Conservation (phyloP, 129 eudicot species). For the Pseudognaphalium luteoalbum region DNA sequence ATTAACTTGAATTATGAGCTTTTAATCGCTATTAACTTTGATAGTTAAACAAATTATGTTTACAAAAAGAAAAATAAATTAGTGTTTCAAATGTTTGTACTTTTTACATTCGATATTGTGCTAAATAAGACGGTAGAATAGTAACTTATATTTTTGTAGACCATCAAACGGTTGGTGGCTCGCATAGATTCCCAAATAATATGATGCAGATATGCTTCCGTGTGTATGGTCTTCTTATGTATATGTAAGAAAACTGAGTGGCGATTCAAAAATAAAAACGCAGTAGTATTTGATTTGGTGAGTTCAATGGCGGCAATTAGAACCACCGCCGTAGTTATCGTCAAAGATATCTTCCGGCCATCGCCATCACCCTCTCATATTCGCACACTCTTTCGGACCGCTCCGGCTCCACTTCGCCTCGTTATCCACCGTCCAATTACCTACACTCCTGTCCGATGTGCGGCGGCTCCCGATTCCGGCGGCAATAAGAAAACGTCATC, state of each 20-base stretch:
- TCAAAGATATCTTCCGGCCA: slow-evolving; percentile 41
- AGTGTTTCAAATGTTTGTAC: no score
- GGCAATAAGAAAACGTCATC: slow-evolving; percentile 63
- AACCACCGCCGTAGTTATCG: slow-evolving; percentile 35
- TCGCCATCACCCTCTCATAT: slow-evolving; percentile 22
- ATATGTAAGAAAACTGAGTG: no score
- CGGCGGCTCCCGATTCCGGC: slow-evolving; percentile 51
- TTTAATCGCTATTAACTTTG: no score
- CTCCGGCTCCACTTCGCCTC: slow-evolving; percentile 5
- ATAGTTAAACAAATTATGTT: no score
- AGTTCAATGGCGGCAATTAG: slow-evolving; percentile 57
- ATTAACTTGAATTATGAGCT: no score
- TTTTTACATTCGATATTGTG: no score
- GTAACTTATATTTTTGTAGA: no score
- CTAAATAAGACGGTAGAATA: no score
- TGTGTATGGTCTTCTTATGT: no score
- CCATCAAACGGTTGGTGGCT: slow-evolving; percentile 19
- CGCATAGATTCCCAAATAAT: neutral
- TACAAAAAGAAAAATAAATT: no score
- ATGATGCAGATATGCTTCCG: no score
- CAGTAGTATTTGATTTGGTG: neutral
- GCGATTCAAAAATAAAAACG: no score
- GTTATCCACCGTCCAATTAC: slow-evolving; percentile 43
- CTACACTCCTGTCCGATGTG: slow-evolving; percentile 46
- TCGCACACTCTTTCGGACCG: slow-evolving; percentile 20